Evolutionary conservation across 345 rosid genomes (phyloP), one percentile per base, ranked within the genome.

Genomic region (Pelargonium nanum): DNA sequence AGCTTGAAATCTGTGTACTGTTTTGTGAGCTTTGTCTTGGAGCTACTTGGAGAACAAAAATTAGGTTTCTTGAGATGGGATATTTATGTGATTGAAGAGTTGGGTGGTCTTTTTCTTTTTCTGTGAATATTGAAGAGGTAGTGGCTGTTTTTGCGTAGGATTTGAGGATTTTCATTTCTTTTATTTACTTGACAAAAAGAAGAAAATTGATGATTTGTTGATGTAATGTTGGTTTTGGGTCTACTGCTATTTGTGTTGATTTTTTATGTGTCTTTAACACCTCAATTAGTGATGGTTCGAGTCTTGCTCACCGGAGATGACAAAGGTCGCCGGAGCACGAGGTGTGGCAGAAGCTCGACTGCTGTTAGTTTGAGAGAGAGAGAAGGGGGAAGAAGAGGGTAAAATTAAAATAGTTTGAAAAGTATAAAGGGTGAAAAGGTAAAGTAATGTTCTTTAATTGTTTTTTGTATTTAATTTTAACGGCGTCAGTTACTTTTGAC

Each of bases 271-370:
- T 45, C 63, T 66, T 17, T 44, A 68, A 78, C 23, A n/a, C 73
- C 4, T 56, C 74, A 58, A 62, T 71, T 2, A 75, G 66, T 65
- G 63, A 68, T 50, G 77, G 76, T 67, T 74, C 88, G 17, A 62
- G 58, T 53, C 73, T 71, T 20, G 72, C 76, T 9, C 76, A n/a
- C n/a, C n/a, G n/a, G n/a, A n/a, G n/a, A n/a, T n/a, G n/a, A n/a
- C n/a, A n/a, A n/a, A n/a, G n/a, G n/a, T n/a, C n/a, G n/a, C n/a
- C n/a, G n/a, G n/a, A n/a, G n/a, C n/a, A n/a, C n/a, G n/a, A n/a
- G n/a, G n/a, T n/a, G n/a, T n/a, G n/a, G n/a, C n/a, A n/a, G n/a
- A n/a, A n/a, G n/a, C n/a, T n/a, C n/a, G n/a, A n/a, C n/a, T n/a
- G n/a, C n/a, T n/a, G n/a, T n/a, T n/a, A n/a, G n/a, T n/a, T n/a